Evolutionary conservation across 257 asterid species (phyloP).

Genomic region (Rehmannia glutinosa): DNA sequence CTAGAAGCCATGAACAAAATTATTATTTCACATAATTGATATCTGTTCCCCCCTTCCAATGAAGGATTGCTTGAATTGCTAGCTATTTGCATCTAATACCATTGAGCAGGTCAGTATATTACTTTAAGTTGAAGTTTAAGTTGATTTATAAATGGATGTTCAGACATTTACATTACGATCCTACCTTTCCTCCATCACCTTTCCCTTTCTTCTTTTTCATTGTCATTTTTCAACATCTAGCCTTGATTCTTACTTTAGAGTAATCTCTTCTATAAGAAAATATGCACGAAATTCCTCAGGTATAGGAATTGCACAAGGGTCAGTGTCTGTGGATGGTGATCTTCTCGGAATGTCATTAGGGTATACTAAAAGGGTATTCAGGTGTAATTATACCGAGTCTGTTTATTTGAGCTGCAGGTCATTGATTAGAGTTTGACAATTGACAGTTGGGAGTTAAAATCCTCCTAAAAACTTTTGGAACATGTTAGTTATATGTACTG

Average conservation of each 20-base stretch:
- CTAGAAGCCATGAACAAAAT: not conserved
- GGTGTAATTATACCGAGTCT: not conserved
- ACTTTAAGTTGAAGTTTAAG: not conserved
- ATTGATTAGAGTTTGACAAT: not conserved
- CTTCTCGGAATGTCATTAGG: too few relatives aligned
- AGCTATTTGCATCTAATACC: conserved; percentile 10
- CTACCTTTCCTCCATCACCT: not conserved
- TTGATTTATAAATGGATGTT: conserved; percentile 1
- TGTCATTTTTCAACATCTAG: conserved; percentile 3
- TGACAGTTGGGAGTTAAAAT: not conserved
- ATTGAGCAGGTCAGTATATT: not conserved
- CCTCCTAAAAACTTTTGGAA: not conserved
- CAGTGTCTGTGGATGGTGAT: too few relatives aligned
- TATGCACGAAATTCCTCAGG: too few relatives aligned
- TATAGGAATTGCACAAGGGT: too few relatives aligned
- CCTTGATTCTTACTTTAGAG: too few relatives aligned
- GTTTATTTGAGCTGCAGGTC: not conserved
- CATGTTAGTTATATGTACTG: not conserved
- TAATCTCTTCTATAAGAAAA: too few relatives aligned
- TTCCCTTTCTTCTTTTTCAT: not conserved
- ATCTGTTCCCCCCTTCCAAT: not conserved
- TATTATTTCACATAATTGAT: not conserved
- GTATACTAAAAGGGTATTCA: not conserved
- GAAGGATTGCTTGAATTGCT: not conserved
- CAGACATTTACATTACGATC: not conserved